phyloP scores from a whole-genome alignment of 345 rosid species.

The Corchorus capsularis region DNA sequence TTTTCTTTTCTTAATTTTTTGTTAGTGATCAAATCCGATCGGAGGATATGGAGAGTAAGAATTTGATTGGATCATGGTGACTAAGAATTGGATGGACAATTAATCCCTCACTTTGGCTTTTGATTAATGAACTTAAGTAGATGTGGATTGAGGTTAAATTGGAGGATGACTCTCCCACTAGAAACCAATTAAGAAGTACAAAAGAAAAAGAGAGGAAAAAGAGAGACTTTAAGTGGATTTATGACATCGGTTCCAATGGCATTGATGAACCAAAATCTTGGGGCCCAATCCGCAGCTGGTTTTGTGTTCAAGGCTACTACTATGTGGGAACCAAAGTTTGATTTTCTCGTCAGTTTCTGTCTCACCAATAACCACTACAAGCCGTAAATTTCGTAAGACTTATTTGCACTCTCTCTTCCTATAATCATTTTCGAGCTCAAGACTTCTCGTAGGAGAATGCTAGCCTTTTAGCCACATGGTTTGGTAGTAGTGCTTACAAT shows the following conservation, averaged over 20 bases:
- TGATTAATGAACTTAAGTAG: background rate
- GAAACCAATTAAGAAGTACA: background rate
- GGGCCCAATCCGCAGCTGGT: conserved; percentile 28
- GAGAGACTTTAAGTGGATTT: conserved; percentile 27
- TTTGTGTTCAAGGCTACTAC: conserved; percentile 26
- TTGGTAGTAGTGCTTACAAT: no score
- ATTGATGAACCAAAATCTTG: conserved; percentile 20
- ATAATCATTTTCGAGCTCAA: no score
- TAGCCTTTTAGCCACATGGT: no score
- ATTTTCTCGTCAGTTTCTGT: conserved; percentile 13
- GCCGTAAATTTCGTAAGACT: background rate
- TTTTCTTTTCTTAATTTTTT: no score
- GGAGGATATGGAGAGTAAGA: background rate
- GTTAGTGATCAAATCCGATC: background rate
- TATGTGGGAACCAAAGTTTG: conserved; percentile 25
- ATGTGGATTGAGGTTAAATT: conserved; percentile 8
- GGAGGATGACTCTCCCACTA: conserved; percentile 20
- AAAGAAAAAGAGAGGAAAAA: background rate
- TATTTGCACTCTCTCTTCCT: no score
- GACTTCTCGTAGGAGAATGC: no score
- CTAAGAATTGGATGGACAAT: background rate
- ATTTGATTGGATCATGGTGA: conserved; percentile 12
- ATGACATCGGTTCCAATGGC: conserved; percentile 28
- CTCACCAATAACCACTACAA: conserved; percentile 25
- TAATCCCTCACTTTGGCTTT: conserved; percentile 1